Evolutionary conservation across 345 rosid genomes (phyloP).

Genomic region (Bruguiera gymnorhiza): DNA sequence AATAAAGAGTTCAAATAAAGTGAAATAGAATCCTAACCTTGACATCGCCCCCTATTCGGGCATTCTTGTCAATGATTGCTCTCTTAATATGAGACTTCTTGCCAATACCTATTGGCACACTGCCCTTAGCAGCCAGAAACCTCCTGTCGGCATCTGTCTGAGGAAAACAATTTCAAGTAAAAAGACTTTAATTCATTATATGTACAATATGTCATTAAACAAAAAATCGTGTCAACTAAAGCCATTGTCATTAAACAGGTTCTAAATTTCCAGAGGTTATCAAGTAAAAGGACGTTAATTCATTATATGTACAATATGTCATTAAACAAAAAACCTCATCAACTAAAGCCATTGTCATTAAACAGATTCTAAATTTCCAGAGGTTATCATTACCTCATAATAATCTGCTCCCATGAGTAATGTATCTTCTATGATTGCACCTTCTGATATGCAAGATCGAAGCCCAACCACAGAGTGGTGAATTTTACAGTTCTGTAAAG

Average conservation of each 20-base stretch:
- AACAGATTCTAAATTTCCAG: background rate
- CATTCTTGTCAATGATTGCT: conserved; percentile 94
- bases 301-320: background rate
- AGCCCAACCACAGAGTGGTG: conserved; percentile 96
- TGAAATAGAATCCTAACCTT: conserved; percentile 44
- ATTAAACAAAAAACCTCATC: background rate
- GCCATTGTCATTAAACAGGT: conserved; percentile 1
- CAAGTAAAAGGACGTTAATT: background rate
- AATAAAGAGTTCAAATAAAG: background rate
- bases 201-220: background rate
- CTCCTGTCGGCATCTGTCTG: conserved; percentile 91
- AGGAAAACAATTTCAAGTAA: background rate
- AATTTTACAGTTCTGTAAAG: conserved; percentile 77
- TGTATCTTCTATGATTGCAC: conserved; percentile 90
- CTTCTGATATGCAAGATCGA: conserved; percentile 91
- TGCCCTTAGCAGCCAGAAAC: conserved; percentile 80
- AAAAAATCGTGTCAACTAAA: background rate
- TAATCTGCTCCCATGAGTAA: conserved; percentile 96
- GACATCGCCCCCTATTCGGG: conserved; percentile 83
- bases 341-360: conserved; percentile 3
- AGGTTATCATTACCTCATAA: conserved; percentile 55
- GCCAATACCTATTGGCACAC: conserved; percentile 88
- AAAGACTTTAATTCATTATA: background rate
- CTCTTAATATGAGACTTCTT: conserved; percentile 81
- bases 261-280: background rate